Evolutionary conservation across 2,329 filamentous ascomycete species (phyloP), one percentile per base, ranked within the genome.

Genomic region (Scedosporium minutisporum): DNA sequence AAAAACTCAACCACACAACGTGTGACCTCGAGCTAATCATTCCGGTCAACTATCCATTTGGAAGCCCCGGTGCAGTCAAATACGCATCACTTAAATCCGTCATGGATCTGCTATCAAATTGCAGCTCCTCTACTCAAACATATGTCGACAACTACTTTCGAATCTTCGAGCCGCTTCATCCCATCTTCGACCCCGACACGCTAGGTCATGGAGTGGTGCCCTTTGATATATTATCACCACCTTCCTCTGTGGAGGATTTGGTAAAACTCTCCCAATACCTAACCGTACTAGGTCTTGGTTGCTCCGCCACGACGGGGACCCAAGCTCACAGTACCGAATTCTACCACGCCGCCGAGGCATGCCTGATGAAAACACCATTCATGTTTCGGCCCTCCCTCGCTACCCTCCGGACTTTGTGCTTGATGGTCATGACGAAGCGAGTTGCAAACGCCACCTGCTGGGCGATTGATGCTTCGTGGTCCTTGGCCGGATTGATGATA

Each of bases 11-110:
- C 23, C 62, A 65, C 9, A 70, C 71, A 10, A 68, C 74, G 12
- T 69, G 73, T 53, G 68, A 70, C 23, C 68, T 74, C 3, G 72
- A 72, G 64, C 73, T 74, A 58, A 70, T 69, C 10, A 65, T 75
- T 4, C 73, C 73, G 0, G 71, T 71, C 6, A 75, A 74, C 65
- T 75, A 74, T 55, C 73, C 73, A n/a, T 75, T 75, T 65, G 73
- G 73, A 6, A 74, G 72, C 0, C 72, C 71, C 4, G 72, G 70
- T 1, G 71, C 73, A 0, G 67, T 66, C 10, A 74, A 73, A 62
- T 74, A 74, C 65, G 70, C 66, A 60, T 60, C 71, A 0, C 68
- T 71, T 12, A 71, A 74, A 48, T 67, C 68, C 5, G 69, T 74
- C 3, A 69, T 67, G n/a, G 66, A 68, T 25, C 66, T 75, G 14